Evolutionary conservation across 2,329 filamentous ascomycete genomes (phyloP).

Genomic region (Beauveria sp.): DNA sequence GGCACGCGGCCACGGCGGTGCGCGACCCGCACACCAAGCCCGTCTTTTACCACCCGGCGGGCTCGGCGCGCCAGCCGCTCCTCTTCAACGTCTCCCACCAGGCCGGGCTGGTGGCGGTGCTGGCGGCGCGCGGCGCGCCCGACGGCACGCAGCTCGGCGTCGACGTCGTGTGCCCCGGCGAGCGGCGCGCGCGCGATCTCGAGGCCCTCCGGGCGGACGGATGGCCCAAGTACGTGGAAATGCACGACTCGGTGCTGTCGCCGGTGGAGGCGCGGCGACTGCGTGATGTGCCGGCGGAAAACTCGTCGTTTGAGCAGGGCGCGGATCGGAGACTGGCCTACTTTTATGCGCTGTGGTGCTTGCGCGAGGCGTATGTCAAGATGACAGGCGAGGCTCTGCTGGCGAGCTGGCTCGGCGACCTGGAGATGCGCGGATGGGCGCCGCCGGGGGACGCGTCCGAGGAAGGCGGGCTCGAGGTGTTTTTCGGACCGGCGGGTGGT

Average conservation of each 20-base stretch:
- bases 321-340: conserved; percentile 46
- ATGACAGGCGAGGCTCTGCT: conserved; percentile 72
- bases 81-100: conserved; percentile 74
- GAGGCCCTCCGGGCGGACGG: conserved; percentile 49
- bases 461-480: conserved; percentile 21
- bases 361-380: conserved; percentile 77
- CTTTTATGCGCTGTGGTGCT: conserved; percentile 73
- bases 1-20: conserved; percentile 49
- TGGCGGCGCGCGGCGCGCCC: conserved; percentile 39
- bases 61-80: conserved; percentile 36
- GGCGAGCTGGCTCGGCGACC: conserved; percentile 61
- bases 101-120: conserved; percentile 63
- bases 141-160: conserved; percentile 50
- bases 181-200: conserved; percentile 57
- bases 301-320: conserved; percentile 23
- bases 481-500: conserved; percentile 19
- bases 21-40: conserved; percentile 50
- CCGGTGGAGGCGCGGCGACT: conserved; percentile 54
- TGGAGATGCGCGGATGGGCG: conserved; percentile 60
- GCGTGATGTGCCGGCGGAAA: conserved; percentile 32
- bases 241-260: conserved; percentile 64
- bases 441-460: conserved; percentile 36
- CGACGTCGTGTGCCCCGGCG: conserved; percentile 68
- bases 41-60: conserved; percentile 41
- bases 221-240: conserved; percentile 60